These are phyloP conservation scores for Trametes pubescens DNA, from an alignment of 1,284 basidiomycete species.

Conservation along the genomic window DNA sequence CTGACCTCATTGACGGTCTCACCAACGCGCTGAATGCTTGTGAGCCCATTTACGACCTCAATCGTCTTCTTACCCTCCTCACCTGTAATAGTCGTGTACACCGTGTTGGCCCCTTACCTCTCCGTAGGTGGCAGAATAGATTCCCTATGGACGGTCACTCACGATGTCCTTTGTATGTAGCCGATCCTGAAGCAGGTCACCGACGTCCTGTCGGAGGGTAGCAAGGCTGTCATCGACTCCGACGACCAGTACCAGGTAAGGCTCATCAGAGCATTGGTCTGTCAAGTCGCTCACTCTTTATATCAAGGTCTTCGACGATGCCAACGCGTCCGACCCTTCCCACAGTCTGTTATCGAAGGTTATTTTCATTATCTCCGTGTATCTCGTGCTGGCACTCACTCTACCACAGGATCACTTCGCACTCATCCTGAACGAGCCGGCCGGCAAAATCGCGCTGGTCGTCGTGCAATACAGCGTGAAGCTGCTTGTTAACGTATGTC, in stretches of 20 bases:
- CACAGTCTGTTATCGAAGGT: constrained; percentile 74
- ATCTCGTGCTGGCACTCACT: neutral
- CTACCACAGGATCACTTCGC: constrained; percentile 63
- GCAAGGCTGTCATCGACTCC: constrained; percentile 74
- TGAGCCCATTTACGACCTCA: constrained; percentile 42
- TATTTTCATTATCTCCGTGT: neutral
- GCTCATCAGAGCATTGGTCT: neutral
- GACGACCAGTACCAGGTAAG: constrained; percentile 72
- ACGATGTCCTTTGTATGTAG: constrained; percentile 41
- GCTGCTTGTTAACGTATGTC: constrained; percentile 63
- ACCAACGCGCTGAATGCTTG: constrained; percentile 71
- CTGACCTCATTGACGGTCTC: constrained; percentile 73
- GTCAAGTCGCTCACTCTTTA: neutral
- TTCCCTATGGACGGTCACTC: neutral
- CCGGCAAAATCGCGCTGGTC: constrained; percentile 75
- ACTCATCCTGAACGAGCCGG: constrained; percentile 74
- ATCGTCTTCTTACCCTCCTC: neutral
- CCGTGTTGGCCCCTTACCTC: constrained; percentile 74
- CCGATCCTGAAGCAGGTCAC: constrained; percentile 68
- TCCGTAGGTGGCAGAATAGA: constrained; percentile 43
- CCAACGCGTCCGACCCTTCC: constrained; percentile 77
- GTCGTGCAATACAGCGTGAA: constrained; percentile 70
- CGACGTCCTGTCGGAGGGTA: constrained; percentile 64
- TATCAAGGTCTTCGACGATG: constrained; percentile 69
- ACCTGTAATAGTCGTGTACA: constrained; percentile 62